Evolutionary conservation across 768 basidiomycete genomes (phyloP), one percentile per base, ranked within the genome.

Genomic region (Mycena polygramma): DNA sequence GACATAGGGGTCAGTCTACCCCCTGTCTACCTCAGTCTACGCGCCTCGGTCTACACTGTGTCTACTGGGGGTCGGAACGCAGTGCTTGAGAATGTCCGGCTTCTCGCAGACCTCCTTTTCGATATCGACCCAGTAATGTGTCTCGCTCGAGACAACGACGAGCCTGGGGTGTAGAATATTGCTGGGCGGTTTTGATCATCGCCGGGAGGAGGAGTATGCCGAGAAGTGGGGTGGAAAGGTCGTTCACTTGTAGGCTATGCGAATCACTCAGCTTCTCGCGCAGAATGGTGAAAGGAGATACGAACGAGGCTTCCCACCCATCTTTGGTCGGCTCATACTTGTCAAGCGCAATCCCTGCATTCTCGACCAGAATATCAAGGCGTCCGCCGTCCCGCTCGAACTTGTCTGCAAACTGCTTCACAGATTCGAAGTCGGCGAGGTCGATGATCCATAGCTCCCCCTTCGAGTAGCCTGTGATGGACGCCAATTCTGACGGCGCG

Each of bases 241-340:
- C 71, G 73, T 89, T 88, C 48, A 86, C 82, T 69, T 89, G 87
- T 0, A 88, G 63, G 13, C 88, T 90, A n/a, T 19, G 20, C 15
- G 8, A 14, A 14, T 19, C 30, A 30, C 7, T 48, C 20, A 43
- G 41, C 41, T 43, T 43, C 41, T 6, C 6, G 30, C 13, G 41
- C 10, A 17, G 19, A 19, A 48, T 19, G 17, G 46, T 48, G 8
- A 48, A 48, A 8, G 20, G 46, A 48, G 20, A 20, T 8, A 48
- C 46, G 46, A 19, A 48, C 46, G 20, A 48, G 46, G 20, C 20
- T 19, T 48, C 46, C 46, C 46, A 48, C 2, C 20, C 20, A n/a
- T 48, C 46, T 8, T 48, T 48, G 2, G 46, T 48, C 17, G 46
- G 17, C 20, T 48, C 46, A 20, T 48, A 48, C 19, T 48, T 48